A percentile compares a stretch with the other conserved stretches of the same genome.
These are phyloP conservation scores for Prunella vulgaris DNA, from an alignment of 257 asterid genomes.

Conservation along the genomic window DNA sequence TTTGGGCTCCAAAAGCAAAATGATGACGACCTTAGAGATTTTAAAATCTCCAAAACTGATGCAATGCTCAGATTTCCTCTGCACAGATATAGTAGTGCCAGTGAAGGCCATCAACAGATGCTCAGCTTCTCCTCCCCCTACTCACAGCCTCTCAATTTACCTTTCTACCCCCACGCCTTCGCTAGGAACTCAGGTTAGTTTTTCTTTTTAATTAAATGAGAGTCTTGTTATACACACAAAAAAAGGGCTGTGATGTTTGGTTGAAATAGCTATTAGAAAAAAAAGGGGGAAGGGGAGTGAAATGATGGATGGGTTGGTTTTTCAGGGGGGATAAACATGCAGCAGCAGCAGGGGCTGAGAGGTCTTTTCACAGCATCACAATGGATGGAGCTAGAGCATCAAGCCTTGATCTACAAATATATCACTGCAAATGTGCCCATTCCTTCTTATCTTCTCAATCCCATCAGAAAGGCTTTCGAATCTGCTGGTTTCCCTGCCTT, in stretches of 20 bases:
- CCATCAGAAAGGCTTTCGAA: conserved; percentile 67
- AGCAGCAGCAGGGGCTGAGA: conserved; percentile 53
- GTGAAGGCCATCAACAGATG: conserved; percentile 65
- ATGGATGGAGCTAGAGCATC: conserved; percentile 77
- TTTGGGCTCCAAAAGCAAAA: conserved; percentile 55
- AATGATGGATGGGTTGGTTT: no score
- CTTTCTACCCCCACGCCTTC: conserved; percentile 42
- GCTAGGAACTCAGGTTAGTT: conserved; percentile 36
- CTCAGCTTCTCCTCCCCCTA: conserved; percentile 79
- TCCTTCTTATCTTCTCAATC: conserved; percentile 64
- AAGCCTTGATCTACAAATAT: conserved; percentile 80
- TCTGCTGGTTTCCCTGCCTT: conserved; percentile 53
- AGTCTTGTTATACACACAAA: no score
- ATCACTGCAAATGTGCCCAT: conserved; percentile 63
- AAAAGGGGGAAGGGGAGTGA: no score
- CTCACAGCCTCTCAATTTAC: conserved; percentile 40
- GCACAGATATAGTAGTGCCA: conserved; percentile 37
- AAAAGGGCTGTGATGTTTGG: no score
- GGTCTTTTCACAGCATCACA: conserved; percentile 75
- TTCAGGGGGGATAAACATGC: conserved; percentile 34
- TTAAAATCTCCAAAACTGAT: conserved; percentile 45
- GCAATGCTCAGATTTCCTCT: conserved; percentile 33
- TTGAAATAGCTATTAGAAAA: no score
- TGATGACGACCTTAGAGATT: conserved; percentile 56
- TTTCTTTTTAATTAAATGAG: neutral